A percentile compares a stretch with the other conserved stretches of the same genome.
Evolutionary conservation across 73 alveolate genomes (phyloP).

Genomic region (Paramecium tetraurelia): DNA sequence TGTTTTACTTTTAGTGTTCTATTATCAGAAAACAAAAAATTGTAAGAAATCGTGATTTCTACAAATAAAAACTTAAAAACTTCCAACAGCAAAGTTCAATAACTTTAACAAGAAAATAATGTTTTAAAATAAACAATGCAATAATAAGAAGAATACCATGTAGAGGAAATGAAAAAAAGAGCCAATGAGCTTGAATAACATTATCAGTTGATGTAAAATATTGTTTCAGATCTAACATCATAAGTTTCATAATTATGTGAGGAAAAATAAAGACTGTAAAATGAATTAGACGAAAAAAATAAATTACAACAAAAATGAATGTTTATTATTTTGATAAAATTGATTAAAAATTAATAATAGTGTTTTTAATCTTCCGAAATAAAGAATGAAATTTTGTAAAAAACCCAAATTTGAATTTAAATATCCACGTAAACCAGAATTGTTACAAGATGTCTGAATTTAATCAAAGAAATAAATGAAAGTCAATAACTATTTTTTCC

Average conservation of each 20-base stretch:
- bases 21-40: constrained; percentile 21
- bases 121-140: neutral
- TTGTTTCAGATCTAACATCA: constrained; percentile 26
- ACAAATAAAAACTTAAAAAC: neutral
- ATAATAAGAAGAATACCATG: constrained; percentile 29
- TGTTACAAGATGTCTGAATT: too few relatives aligned
- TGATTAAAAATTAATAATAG: neutral
- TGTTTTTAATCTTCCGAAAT: neutral
- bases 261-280: neutral
- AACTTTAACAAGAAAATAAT: neutral
- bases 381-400: neutral
- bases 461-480: too few relatives aligned
- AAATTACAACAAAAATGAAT: neutral
- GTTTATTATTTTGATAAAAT: neutral
- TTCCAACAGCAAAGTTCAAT: neutral
- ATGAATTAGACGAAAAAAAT: constrained; percentile 14
- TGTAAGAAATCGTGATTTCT: neutral
- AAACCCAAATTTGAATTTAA: too few relatives aligned
- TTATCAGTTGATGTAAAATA: neutral
- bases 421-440: too few relatives aligned
- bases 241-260: constrained; percentile 33
- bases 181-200: constrained; percentile 22
- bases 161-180: constrained; percentile 46
- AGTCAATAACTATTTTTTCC: too few relatives aligned
- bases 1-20: neutral